Conservation (phyloP, 2,329 filamentous ascomycete genomes). For the Penicillium occitanis region DNA sequence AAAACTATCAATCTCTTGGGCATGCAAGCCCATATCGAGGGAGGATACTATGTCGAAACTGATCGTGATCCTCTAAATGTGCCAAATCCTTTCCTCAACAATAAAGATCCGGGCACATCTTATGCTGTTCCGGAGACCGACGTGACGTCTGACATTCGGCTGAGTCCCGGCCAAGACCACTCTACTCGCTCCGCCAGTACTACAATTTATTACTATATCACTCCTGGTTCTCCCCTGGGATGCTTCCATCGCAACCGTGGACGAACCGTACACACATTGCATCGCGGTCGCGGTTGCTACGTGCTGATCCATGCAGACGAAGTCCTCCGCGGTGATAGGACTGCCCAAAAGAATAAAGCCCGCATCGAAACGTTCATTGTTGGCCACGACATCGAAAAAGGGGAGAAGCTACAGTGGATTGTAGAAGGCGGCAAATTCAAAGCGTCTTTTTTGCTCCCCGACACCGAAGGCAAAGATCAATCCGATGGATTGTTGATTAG, state of each 20-base stretch:
- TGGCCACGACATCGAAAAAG: conserved; percentile 56
- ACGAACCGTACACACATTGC: conserved; percentile 64
- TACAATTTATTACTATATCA: conserved; percentile 65
- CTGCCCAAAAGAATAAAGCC: conserved; percentile 38
- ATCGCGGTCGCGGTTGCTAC: conserved; percentile 63
- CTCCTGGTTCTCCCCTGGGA: conserved; percentile 55
- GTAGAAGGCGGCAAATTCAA: conserved; percentile 69
- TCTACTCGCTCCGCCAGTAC: conserved; percentile 57
- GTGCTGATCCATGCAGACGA: conserved; percentile 63
- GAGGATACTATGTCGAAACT: conserved; percentile 64
- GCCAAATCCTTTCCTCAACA: conserved; percentile 53
- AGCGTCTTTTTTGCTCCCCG: conserved; percentile 59
- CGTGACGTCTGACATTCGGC: conserved; percentile 18
- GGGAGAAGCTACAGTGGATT: conserved; percentile 66
- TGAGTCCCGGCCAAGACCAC: conserved; percentile 29
- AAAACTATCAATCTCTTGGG: conserved; percentile 47
- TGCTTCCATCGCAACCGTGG: conserved; percentile 64
- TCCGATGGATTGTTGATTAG: conserved; percentile 61
- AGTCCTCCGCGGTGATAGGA: conserved; percentile 23
- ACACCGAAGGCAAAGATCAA: conserved; percentile 39
- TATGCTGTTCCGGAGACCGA: conserved; percentile 16
- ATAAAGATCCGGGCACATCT: conserved; percentile 18
- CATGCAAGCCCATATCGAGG: conserved; percentile 60
- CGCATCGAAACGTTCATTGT: conserved; percentile 65
- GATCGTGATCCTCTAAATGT: conserved; percentile 55